Conservation (phyloP, 148 eudicot species). For the Drosera capensis region DNA sequence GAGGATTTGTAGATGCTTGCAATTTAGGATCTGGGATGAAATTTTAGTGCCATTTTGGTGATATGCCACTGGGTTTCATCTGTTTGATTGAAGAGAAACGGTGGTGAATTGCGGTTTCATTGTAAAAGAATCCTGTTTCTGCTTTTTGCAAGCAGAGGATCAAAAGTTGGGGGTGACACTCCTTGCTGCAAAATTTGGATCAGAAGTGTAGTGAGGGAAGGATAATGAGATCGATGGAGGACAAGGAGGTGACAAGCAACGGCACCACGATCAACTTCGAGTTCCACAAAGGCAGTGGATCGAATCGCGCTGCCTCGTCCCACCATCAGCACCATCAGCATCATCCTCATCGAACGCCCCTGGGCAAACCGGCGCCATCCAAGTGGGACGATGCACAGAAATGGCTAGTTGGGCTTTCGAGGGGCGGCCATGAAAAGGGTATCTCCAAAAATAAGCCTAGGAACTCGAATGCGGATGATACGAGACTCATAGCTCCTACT, state of each 20-base stretch:
- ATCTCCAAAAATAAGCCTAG: conserved; percentile 47
- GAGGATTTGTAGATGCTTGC: neutral
- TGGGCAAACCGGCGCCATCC: conserved; percentile 89
- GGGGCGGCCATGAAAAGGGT: conserved; percentile 49
- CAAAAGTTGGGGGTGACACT: neutral
- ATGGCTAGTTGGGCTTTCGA: conserved; percentile 77
- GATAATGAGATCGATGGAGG: conserved; percentile 76
- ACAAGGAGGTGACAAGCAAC: conserved; percentile 44
- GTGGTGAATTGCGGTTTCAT: neutral
- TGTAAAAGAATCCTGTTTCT: too few species aligned
- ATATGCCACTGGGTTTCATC: neutral
- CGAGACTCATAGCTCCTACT: conserved; percentile 60
- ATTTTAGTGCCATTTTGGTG: neutral
- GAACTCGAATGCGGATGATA: conserved; percentile 89
- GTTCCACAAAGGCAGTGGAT: conserved; percentile 53
- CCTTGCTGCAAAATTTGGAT: neutral
- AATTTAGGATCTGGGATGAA: neutral
- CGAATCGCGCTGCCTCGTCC: conserved; percentile 17
- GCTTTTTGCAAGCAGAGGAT: too few species aligned
- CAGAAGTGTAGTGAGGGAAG: neutral
- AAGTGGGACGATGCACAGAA: conserved; percentile 99
- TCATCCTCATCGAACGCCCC: conserved; percentile 46
- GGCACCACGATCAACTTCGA: conserved; percentile 37
- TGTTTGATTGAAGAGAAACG: neutral
- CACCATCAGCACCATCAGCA: too few species aligned